A percentile compares a stretch with the other conserved stretches of the same genome.
These are phyloP conservation scores for Solanum virginianum DNA, from an alignment of 257 asterid species.

Conservation along the genomic window DNA sequence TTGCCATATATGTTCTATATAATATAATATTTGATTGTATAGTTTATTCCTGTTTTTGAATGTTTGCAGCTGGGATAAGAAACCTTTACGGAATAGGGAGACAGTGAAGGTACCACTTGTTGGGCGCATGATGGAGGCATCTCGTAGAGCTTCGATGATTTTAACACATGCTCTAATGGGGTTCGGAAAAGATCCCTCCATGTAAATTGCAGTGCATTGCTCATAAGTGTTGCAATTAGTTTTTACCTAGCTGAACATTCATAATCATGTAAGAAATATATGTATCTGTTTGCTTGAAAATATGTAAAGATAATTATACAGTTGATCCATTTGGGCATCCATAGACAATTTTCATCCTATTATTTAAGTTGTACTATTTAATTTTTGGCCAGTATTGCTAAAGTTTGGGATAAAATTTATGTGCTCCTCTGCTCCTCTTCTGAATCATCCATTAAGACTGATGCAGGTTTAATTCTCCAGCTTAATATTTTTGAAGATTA, in stretches of 20 bases:
- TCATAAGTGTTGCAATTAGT: neutral
- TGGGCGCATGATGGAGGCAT: conserved; percentile 41
- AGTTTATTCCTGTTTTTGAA: neutral
- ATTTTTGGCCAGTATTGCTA: neutral
- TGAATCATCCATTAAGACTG: too few species aligned
- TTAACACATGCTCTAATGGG: conserved; percentile 75
- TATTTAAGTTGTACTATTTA: too few species aligned
- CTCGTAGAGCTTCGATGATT: conserved; percentile 54
- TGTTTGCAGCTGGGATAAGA: conserved; percentile 73
- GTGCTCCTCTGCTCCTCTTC: neutral
- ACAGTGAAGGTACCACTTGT: conserved; percentile 46
- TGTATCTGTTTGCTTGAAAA: neutral
- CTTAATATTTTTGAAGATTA: too few species aligned
- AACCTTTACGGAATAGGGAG: conserved; percentile 53
- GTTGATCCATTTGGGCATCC: neutral
- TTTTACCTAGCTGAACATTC: neutral
- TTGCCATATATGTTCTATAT: neutral
- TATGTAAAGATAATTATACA: neutral
- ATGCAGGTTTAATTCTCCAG: too few species aligned
- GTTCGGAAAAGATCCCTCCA: conserved; percentile 59
- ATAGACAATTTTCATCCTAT: neutral
- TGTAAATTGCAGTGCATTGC: neutral
- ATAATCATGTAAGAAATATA: neutral
- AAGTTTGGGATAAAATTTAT: neutral
- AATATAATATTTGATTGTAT: neutral